Evolutionary conservation across 805 yeast species (phyloP).

Genomic region (Sugiyamaella qingdaonensis): DNA sequence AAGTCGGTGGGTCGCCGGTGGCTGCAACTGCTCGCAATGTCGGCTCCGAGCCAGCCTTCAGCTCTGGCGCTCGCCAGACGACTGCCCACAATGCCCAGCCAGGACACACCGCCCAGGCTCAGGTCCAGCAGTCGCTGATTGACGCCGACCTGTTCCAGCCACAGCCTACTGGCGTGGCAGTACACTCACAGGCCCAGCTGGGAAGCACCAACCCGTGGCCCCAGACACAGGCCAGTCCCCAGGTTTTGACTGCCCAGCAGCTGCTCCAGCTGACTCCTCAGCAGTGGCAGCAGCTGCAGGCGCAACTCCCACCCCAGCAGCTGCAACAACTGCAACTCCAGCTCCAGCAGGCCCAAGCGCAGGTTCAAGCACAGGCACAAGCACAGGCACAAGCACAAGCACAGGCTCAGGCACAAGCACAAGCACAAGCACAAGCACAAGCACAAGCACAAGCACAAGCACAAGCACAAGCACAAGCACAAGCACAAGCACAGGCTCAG

Average conservation of each 20-base stretch:
- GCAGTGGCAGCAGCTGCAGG: not conserved
- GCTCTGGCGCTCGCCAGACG: too few species aligned
- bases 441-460: conserved; percentile 8
- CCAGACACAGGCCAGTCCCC: conserved; percentile 20
- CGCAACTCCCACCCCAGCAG: conserved; percentile 4
- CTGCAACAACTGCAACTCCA: not conserved
- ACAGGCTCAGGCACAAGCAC: not conserved
- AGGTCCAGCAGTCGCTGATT: conserved; percentile 5
- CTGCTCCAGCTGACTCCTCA: conserved; percentile 7
- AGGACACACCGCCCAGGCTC: conserved; percentile 5
- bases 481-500: conserved; percentile 9
- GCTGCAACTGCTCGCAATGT: not conserved
- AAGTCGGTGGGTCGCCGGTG: conserved; percentile 17
- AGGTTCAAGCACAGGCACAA: not conserved
- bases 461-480: not conserved
- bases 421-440: conserved; percentile 4
- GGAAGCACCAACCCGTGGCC: conserved; percentile 19
- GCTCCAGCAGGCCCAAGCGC: not conserved
- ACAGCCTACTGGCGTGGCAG: conserved; percentile 1
- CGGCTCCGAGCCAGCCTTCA: not conserved
- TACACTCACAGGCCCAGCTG: conserved; percentile 13
- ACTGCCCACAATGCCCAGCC: too few species aligned
- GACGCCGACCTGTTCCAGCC: conserved; percentile 6
- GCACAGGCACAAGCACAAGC: too few species aligned
- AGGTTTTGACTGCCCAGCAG: conserved; percentile 15